phyloP scores from a whole-genome alignment of 1,284 basidiomycete genomes.

The Puccinia novopanici region DNA sequence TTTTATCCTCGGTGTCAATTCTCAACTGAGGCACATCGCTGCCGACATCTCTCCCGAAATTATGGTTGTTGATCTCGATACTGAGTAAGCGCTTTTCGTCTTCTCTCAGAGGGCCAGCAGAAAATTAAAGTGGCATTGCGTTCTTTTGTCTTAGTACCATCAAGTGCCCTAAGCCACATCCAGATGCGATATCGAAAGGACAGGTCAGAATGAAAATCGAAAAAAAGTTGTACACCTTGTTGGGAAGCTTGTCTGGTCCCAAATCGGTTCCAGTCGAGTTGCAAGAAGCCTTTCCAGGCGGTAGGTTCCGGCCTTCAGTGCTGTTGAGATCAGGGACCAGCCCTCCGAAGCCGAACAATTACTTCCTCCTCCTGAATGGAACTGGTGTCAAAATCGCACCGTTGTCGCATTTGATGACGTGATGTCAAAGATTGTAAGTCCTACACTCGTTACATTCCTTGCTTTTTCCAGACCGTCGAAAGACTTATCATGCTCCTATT shows the following conservation, averaged over 20 bases:
- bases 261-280: constrained; percentile 67
- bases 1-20: constrained; percentile 88
- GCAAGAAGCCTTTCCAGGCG: constrained; percentile 91
- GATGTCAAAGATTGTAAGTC: constrained; percentile 38
- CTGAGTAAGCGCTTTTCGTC: constrained; percentile 69
- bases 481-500: not conserved
- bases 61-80: constrained; percentile 87
- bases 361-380: constrained; percentile 49
- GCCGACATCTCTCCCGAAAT: constrained; percentile 71
- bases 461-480: not conserved
- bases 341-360: constrained; percentile 47
- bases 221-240: constrained; percentile 72
- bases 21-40: constrained; percentile 78
- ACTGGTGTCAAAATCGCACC: constrained; percentile 40
- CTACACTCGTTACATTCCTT: not conserved
- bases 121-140: not conserved
- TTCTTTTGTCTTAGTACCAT: constrained; percentile 28
- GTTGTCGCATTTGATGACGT: constrained; percentile 37
- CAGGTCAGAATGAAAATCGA: constrained; percentile 81
- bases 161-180: constrained; percentile 75
- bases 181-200: constrained; percentile 75
- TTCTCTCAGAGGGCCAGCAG: not conserved
- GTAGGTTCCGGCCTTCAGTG: constrained; percentile 62
- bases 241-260: constrained; percentile 63
- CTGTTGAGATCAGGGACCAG: constrained; percentile 40